Base-by-base conservation (phyloP, 2,329 filamentous ascomycete species). In the Sarocladium strictum region DNA sequence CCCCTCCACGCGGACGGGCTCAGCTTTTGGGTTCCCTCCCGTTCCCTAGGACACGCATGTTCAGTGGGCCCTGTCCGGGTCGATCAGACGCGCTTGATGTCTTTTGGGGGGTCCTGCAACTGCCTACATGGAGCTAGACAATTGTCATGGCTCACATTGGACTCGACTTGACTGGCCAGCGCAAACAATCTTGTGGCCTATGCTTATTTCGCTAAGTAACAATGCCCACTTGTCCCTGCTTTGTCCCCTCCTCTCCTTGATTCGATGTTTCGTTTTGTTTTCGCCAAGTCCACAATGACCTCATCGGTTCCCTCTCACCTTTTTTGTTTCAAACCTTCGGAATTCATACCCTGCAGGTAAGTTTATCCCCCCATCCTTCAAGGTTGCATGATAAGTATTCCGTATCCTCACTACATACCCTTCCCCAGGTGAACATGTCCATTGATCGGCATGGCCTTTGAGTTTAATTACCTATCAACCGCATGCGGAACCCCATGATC, bases 401-500 rank as follows among this genome's bases (percentile, higher is more conserved):
- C n/a, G n/a, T n/a, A n/a, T n/a, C n/a, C n/a, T n/a, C n/a, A n/a
- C n/a, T n/a, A n/a, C n/a, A n/a, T n/a, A n/a, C n/a, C n/a, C n/a
- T n/a, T n/a, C n/a, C n/a, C n/a, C n/a, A n/a, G n/a, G n/a, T n/a
- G n/a, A n/a, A n/a, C n/a, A n/a, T n/a, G n/a, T n/a, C n/a, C n/a
- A n/a, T n/a, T n/a, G n/a, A n/a, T n/a, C n/a, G n/a, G n/a, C 19
- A 4, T 21, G 14, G 7, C 24, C 23, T 49, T 49, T 49, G 27
- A 21, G 5, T 23, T 45, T 23, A 51, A 15, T 33, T 32, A 3
- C 27, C 47, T 29, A 51, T 51, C 29, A 35, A 14, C 5, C 47
- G 47, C 11, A 54, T 19, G 17, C 53, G 53, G 45, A 64, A 58
- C 0, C 59, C 57, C 58, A 63, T 45, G 33, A 73, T 59, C 3